Base-by-base conservation (phyloP, 352 stramenopile species). In the Pythium phragmitis region DNA sequence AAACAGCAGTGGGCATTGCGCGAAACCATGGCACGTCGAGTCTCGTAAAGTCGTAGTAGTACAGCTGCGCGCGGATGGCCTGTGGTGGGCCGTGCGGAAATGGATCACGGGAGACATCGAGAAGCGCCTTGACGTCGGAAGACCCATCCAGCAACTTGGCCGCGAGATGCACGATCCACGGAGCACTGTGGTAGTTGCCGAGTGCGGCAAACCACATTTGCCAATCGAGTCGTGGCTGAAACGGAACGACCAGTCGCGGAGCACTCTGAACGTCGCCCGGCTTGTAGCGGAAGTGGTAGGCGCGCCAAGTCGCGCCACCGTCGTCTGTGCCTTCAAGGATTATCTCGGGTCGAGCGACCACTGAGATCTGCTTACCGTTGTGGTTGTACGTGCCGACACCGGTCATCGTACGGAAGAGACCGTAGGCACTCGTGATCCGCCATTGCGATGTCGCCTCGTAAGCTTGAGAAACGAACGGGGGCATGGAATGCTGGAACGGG, bases 181-280 rank as follows among this genome's bases (percentile, higher is more conserved):
- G 83, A 19, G 91, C 80, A 23, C 88, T 62, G 28, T 96, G 76
- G 62, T 96, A 94, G 36, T 74, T 75, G 0, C 79, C 79, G 3
- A 98, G 63, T 0, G 92, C 89, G 8, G 89, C 93, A 70, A 98
- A 98, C 87, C 90, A 97, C 89, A 98, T 95, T 67, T 96, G 87
- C 91, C 92, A 98, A 56, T 98, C 92, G 39, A 98, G 71, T 50
- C 91, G 77, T 17, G 91, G 89, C 17, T 85, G 74, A 43, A 85
- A 74, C 9, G 79, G 79, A 16, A 70, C 67, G n/a, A 68, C 65
- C 2, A 82, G 11, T 6, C 60, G 58, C 64, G 90, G 79, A 9
- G 60, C 36, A 0, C 34, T 42, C 39, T 48, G 37, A 28, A 84
- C 64, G 34, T 86, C 72, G 7, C 87, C 85, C 2, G 94, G 94